These are phyloP conservation scores for Chrysopogon serrulatus DNA, from an alignment of 176 grass and related monocot species.

Conservation along the genomic window DNA sequence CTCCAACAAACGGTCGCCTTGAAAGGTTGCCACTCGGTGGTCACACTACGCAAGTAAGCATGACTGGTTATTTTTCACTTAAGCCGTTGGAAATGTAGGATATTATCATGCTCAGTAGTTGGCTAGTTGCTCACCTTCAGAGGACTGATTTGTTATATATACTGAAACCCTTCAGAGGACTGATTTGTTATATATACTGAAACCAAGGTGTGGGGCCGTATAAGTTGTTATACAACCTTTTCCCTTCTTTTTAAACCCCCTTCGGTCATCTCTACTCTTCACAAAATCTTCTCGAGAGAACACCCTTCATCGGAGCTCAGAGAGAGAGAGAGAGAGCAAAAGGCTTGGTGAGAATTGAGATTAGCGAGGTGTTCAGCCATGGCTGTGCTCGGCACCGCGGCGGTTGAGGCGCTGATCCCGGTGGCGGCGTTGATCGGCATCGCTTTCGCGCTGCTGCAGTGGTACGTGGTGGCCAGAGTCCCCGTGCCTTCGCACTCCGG, in stretches of 20 bases:
- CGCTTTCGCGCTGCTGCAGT: slow-evolving; percentile 54
- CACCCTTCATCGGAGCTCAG: not conserved
- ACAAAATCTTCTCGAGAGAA: not conserved
- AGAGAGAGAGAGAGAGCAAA: not conserved
- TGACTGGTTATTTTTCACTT: not conserved
- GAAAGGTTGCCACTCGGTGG: not conserved
- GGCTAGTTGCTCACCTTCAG: not conserved
- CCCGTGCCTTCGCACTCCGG: not conserved
- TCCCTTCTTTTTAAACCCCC: not conserved
- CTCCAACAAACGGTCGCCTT: not conserved
- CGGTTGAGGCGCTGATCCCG: slow-evolving; percentile 40
- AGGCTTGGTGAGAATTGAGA: not conserved
- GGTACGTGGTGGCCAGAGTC: slow-evolving; percentile 56
- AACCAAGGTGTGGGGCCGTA: not conserved
- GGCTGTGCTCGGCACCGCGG: slow-evolving; percentile 35
- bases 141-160: too few relatives aligned
- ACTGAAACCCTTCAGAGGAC: too few relatives aligned
- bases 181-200: not conserved
- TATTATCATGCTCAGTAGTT: not conserved
- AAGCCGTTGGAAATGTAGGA: not conserved
- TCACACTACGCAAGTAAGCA: not conserved
- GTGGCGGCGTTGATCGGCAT: slow-evolving; percentile 51
- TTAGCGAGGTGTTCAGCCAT: not conserved
- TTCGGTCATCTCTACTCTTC: not conserved
- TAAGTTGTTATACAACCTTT: not conserved